These are phyloP conservation scores for Erigeron canadensis DNA, from an alignment of 129 eudicot genomes.

Conservation along the genomic window DNA sequence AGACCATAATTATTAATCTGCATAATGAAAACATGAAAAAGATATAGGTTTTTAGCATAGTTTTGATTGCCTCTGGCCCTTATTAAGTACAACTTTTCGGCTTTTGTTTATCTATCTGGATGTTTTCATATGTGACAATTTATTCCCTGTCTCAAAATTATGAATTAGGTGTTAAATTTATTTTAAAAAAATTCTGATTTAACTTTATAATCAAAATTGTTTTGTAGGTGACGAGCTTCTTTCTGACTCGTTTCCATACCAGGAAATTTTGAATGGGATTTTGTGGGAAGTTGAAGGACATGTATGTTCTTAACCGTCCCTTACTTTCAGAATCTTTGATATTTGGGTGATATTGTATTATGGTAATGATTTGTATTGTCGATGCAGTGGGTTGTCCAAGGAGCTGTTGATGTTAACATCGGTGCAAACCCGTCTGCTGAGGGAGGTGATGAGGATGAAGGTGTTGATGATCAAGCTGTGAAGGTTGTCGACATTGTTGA, in stretches of 20 bases:
- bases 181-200: too few species aligned
- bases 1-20: too few species aligned
- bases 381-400: conserved; percentile 74
- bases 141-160: not conserved
- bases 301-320: conserved; percentile 22
- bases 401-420: conserved; percentile 64
- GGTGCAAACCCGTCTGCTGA: conserved; percentile 83
- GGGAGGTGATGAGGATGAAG: conserved; percentile 70
- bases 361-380: conserved; percentile 2
- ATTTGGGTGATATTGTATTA: not conserved
- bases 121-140: too few species aligned
- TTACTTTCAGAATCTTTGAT: not conserved
- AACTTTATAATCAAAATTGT: not conserved
- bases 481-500: conserved; percentile 87
- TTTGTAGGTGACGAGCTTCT: conserved; percentile 72
- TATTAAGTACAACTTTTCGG: too few species aligned
- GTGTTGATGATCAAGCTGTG: conserved; percentile 69
- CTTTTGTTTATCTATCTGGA: too few species aligned
- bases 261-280: conserved; percentile 53
- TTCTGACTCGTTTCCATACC: conserved; percentile 68
- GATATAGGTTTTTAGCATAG: too few species aligned
- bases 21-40: too few species aligned
- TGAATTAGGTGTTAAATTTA: not conserved
- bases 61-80: too few species aligned
- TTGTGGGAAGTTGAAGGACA: conserved; percentile 82